These are phyloP conservation scores for Misopates orontium DNA, from an alignment of 257 asterid species.

Conservation along the genomic window DNA sequence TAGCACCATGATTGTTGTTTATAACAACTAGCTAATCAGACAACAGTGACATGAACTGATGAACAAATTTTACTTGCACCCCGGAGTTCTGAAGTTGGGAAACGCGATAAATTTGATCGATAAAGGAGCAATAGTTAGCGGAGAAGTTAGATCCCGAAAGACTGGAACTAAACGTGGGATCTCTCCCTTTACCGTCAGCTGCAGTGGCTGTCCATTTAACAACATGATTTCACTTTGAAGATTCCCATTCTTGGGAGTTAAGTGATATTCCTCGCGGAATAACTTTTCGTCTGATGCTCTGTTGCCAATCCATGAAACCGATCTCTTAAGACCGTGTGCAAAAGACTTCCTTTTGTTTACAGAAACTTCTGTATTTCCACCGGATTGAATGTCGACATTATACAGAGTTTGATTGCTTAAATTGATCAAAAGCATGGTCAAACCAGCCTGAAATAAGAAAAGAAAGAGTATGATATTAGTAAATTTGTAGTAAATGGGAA, in stretches of 20 bases:
- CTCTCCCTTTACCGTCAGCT: conserved; percentile 46
- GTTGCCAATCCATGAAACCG: conserved; percentile 74
- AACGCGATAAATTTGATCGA: conserved; percentile 73
- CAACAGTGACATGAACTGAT: too few relatives aligned
- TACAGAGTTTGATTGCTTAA: conserved; percentile 63
- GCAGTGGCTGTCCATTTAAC: conserved; percentile 60
- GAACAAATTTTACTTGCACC: conserved; percentile 39
- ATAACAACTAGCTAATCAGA: too few relatives aligned
- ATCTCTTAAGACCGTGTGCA: conserved; percentile 46
- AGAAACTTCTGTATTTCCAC: conserved; percentile 11
- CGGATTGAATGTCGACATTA: conserved; percentile 45
- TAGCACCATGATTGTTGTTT: too few relatives aligned
- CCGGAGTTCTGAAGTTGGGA: conserved; percentile 63
- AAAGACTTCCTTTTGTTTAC: conserved; percentile 36
- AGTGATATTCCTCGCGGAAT: conserved; percentile 69
- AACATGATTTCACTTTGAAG: conserved; percentile 53
- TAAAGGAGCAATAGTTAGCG: conserved; percentile 44
- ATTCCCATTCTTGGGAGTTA: conserved; percentile 59
- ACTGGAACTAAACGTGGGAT: conserved; percentile 53
- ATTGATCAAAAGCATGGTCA: conserved; percentile 75
- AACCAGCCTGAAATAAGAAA: conserved; percentile 57
- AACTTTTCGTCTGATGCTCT: conserved; percentile 55
- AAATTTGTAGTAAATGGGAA: not conserved
- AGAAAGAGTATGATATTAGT: not conserved
- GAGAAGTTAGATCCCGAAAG: conserved; percentile 35